A percentile compares a stretch with the other conserved stretches of the same genome.
These are phyloP conservation scores for Pestalotiopsis sp. DNA, from an alignment of 2,329 filamentous ascomycete genomes.

Conservation along the genomic window DNA sequence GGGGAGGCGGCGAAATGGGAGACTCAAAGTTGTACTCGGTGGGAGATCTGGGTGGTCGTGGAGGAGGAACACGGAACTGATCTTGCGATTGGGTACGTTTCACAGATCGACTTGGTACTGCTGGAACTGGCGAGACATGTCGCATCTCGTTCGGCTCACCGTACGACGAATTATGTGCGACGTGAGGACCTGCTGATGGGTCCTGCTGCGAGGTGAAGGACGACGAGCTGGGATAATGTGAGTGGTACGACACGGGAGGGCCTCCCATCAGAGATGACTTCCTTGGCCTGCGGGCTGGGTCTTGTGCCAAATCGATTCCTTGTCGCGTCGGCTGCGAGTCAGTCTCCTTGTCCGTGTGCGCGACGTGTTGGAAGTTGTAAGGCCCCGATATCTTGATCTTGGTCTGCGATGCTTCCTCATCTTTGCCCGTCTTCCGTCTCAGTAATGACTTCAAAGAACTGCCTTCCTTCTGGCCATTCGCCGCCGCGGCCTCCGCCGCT, in stretches of 20 bases:
- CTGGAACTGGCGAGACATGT: slow-evolving; percentile 28
- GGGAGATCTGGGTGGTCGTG: slow-evolving; percentile 54
- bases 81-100: slow-evolving; percentile 53
- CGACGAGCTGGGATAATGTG: slow-evolving; percentile 51
- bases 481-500: slow-evolving; percentile 32
- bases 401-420: slow-evolving; percentile 34
- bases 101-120: slow-evolving; percentile 37
- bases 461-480: slow-evolving; percentile 40
- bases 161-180: slow-evolving; percentile 13
- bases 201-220: slow-evolving; percentile 32
- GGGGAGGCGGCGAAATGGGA: slow-evolving; percentile 50
- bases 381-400: slow-evolving; percentile 62
- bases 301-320: slow-evolving; percentile 45
- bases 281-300: slow-evolving; percentile 40
- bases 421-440: slow-evolving; percentile 47
- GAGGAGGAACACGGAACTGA: slow-evolving; percentile 48
- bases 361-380: slow-evolving; percentile 69
- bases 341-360: slow-evolving; percentile 57
- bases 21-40: slow-evolving; percentile 38
- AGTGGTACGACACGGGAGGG: background rate
- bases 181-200: slow-evolving; percentile 23
- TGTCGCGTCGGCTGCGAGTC: slow-evolving; percentile 39
- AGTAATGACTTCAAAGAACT: slow-evolving; percentile 54
- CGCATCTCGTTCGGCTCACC: slow-evolving; percentile 19
- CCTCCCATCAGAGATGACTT: slow-evolving; percentile 38